phyloP scores from a whole-genome alignment of 305 asterid genomes.

The Fraxinus platypoda region DNA sequence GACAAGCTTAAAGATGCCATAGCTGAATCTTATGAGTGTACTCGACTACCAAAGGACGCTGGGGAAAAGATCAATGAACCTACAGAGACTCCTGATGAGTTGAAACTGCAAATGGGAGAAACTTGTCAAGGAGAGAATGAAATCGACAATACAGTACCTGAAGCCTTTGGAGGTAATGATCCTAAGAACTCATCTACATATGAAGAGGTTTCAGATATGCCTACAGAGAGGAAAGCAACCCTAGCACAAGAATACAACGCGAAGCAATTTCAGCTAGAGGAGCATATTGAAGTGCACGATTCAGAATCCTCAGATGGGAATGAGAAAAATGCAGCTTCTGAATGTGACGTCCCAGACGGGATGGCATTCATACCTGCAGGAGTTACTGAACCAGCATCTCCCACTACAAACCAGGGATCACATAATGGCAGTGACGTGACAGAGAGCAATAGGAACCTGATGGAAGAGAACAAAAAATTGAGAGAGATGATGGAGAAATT shows the following conservation, averaged over 20 bases:
- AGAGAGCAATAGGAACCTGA: conserved; percentile 35
- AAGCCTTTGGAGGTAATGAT: not conserved
- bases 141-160: not conserved
- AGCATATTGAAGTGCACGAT: conserved; percentile 9
- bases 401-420: conserved; percentile 16
- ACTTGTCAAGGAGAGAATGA: not conserved
- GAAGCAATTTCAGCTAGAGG: conserved; percentile 3
- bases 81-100: not conserved
- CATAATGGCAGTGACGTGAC: conserved; percentile 7
- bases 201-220: not conserved
- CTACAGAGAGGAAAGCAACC: not conserved
- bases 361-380: not conserved
- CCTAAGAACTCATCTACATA: not conserved
- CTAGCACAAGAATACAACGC: not conserved
- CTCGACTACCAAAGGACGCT: not conserved
- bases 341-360: not conserved
- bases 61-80: not conserved
- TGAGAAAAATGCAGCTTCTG: not conserved
- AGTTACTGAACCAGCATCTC: conserved; percentile 16
- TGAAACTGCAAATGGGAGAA: not conserved
- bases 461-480: conserved; percentile 61
- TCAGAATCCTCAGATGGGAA: not conserved
- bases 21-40: not conserved
- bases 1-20: not conserved
- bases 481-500: conserved; percentile 58